These are phyloP conservation scores for Saccharomyces hybrid DNA, from an alignment of 1,139 yeast genomes.

Conservation along the genomic window DNA sequence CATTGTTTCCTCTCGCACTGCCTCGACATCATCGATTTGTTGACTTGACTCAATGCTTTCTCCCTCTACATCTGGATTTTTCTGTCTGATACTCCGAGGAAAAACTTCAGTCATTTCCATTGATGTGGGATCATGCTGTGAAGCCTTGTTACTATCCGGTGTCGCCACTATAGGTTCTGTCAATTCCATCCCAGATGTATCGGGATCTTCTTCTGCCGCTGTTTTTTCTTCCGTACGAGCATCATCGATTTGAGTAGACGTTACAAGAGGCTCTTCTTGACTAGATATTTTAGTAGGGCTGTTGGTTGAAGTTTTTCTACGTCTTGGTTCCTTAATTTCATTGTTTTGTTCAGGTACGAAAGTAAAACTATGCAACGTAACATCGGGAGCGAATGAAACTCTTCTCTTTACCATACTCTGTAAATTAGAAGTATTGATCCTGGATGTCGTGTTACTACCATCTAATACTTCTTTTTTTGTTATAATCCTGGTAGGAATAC, in stretches of 20 bases:
- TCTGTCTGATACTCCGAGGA: background rate
- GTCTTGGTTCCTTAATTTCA: conserved; percentile 33
- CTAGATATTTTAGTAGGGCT: background rate
- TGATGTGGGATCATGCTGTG: background rate
- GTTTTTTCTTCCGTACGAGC: conserved; percentile 17
- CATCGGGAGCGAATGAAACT: conserved; percentile 73
- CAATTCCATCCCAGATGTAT: background rate
- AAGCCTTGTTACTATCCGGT: background rate
- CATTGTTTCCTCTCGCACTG: conserved; percentile 12
- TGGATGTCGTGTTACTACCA: conserved; percentile 26
- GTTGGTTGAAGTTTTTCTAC: conserved; percentile 5
- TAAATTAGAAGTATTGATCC: conserved; percentile 15
- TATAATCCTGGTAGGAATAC: conserved; percentile 18
- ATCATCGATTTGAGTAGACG: conserved; percentile 22
- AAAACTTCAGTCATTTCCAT: background rate
- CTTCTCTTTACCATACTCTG: conserved; percentile 35
- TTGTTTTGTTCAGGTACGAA: conserved; percentile 35
- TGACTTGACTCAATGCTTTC: background rate
- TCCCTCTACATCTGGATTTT: background rate
- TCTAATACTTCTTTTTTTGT: conserved; percentile 12
- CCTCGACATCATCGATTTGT: background rate
- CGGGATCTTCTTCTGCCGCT: background rate
- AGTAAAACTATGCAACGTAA: conserved; percentile 59
- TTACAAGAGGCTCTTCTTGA: conserved; percentile 7
- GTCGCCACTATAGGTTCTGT: background rate